Evolutionary conservation across 441 rosid genomes (phyloP).

Genomic region (Iberis amara): DNA sequence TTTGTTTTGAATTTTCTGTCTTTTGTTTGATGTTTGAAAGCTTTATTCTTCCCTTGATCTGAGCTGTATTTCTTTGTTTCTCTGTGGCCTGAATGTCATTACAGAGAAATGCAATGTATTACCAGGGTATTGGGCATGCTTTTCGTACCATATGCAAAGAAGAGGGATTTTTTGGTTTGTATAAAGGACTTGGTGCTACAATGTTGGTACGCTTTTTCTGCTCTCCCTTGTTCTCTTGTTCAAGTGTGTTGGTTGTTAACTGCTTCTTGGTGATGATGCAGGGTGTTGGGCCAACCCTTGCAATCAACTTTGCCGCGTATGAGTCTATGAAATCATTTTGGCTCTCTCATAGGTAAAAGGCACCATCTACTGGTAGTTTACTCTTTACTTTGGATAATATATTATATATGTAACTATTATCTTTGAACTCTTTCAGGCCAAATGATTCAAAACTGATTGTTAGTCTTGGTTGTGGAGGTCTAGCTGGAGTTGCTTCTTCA

Average conservation of each 20-base stretch:
- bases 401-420: conserved; percentile 10
- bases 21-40: background rate
- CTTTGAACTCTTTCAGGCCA: conserved; percentile 45
- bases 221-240: conserved; percentile 5
- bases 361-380: background rate
- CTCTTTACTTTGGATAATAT: background rate
- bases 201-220: conserved; percentile 51
- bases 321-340: conserved; percentile 68
- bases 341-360: conserved; percentile 60
- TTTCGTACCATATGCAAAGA: conserved; percentile 72
- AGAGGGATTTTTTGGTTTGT: conserved; percentile 76
- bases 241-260: conserved; percentile 16
- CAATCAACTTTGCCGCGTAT: conserved; percentile 76
- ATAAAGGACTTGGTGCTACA: conserved; percentile 95
- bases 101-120: conserved; percentile 65
- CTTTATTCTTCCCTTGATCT: too few relatives aligned
- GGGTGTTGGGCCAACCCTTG: conserved; percentile 93
- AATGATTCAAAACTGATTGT: conserved; percentile 54
- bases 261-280: conserved; percentile 30
- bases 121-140: conserved; percentile 74
- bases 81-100: conserved; percentile 2
- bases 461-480: conserved; percentile 84
- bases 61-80: conserved; percentile 8
- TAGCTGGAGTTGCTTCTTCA: conserved; percentile 88
- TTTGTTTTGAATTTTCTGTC: background rate